phyloP scores from a whole-genome alignment of 176 grass and related monocot species.

The Triticum urartu region DNA sequence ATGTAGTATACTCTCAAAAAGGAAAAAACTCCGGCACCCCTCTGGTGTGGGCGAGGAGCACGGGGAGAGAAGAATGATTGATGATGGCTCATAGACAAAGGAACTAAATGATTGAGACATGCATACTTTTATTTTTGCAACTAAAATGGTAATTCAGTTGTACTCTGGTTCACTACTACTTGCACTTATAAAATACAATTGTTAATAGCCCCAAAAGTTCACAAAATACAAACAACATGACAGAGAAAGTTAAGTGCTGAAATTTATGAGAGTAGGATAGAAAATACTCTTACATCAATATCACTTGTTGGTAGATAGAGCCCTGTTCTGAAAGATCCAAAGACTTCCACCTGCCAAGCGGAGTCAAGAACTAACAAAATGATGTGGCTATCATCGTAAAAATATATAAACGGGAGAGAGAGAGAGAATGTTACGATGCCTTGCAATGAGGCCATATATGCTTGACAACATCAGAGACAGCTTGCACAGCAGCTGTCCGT shows the following conservation, averaged over 20 bases:
- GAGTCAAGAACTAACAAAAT: constrained; percentile 36
- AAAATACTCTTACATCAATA: constrained; percentile 60
- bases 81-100: background rate
- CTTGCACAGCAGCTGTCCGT: constrained; percentile 64
- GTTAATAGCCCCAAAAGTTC: background rate
- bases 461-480: constrained; percentile 79
- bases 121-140: background rate
- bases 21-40: background rate
- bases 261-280: constrained; percentile 18
- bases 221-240: background rate
- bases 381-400: constrained; percentile 1
- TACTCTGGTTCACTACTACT: background rate
- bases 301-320: constrained; percentile 95
- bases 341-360: constrained; percentile 77
- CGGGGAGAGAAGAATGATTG: background rate
- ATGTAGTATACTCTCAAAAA: background rate
- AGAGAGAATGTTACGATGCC: constrained; percentile 7
- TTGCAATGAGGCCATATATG: constrained; percentile 95
- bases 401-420: background rate
- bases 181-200: background rate
- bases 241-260: background rate
- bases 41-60: background rate
- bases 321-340: constrained; percentile 96
- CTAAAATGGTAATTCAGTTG: background rate
- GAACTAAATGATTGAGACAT: background rate